phyloP scores from a whole-genome alignment of 495 filamentous ascomycete species.

The Tuber magnatum region DNA sequence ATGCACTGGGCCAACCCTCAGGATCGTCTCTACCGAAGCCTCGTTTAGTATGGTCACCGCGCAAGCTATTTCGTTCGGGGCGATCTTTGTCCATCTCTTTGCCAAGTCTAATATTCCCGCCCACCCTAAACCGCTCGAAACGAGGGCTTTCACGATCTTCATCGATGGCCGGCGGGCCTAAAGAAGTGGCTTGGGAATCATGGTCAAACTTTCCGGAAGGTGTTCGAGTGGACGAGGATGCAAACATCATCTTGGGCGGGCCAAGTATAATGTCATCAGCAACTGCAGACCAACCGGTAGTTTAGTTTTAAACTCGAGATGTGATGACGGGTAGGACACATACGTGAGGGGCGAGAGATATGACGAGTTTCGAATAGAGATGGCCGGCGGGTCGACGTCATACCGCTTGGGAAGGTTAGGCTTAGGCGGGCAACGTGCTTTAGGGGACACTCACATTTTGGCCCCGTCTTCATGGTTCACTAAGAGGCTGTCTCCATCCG shows the following conservation, averaged over 20 bases:
- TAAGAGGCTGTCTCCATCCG: slow-evolving; percentile 44
- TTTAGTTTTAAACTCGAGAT: slow-evolving; percentile 21
- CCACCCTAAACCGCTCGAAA: slow-evolving; percentile 58
- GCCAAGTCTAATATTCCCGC: slow-evolving; percentile 59
- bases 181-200: slow-evolving; percentile 26
- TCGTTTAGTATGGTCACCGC: slow-evolving; percentile 45
- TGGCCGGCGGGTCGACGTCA: slow-evolving; percentile 50
- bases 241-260: slow-evolving; percentile 78
- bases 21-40: slow-evolving; percentile 43
- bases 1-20: slow-evolving; percentile 51
- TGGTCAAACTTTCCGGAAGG: slow-evolving; percentile 48
- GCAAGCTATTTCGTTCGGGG: slow-evolving; percentile 48
- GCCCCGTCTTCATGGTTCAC: slow-evolving; percentile 42
- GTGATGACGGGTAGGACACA: slow-evolving; percentile 45
- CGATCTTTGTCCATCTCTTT: slow-evolving; percentile 53
- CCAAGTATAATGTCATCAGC: slow-evolving; percentile 81
- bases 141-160: slow-evolving; percentile 41
- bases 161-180: slow-evolving; percentile 35
- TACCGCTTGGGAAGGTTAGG: slow-evolving; percentile 41
- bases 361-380: slow-evolving; percentile 55
- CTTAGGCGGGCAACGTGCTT: not conserved
- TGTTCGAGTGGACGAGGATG: slow-evolving; percentile 63
- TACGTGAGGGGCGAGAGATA: slow-evolving; percentile 58
- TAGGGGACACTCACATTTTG: slow-evolving; percentile 21
- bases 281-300: slow-evolving; percentile 43